Evolutionary conservation across 2,329 filamentous ascomycete genomes (phyloP).

Genomic region (Talaromyces pinophilus): DNA sequence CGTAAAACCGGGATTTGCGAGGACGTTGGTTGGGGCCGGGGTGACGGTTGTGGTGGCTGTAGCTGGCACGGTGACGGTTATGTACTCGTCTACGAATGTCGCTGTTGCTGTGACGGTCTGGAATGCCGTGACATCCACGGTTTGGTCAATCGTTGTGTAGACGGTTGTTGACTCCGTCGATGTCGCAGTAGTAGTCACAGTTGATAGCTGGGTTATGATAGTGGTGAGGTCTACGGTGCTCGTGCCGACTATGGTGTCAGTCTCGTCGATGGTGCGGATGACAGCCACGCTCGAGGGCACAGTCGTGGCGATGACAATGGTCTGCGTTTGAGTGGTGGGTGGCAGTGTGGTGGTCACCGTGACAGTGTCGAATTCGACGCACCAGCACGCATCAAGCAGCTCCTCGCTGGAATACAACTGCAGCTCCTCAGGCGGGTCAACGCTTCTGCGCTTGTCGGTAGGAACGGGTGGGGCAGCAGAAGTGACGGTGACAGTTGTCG

Average conservation of each 20-base stretch:
- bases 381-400: conserved; percentile 9
- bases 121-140: background rate
- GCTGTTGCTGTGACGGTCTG: background rate
- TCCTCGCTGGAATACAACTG: conserved; percentile 6
- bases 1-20: background rate
- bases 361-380: conserved; percentile 8
- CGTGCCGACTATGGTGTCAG: background rate
- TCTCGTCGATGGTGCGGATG: conserved; percentile 5
- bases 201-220: background rate
- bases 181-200: background rate
- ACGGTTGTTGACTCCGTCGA: background rate
- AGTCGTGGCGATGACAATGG: background rate
- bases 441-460: background rate
- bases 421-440: background rate
- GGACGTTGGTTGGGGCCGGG: background rate
- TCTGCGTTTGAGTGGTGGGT: background rate
- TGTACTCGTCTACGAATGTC: background rate
- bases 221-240: background rate
- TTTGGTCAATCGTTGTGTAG: background rate
- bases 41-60: background rate
- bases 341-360: background rate
- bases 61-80: background rate
- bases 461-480: background rate
- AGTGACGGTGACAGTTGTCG: conserved; percentile 1
- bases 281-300: conserved; percentile 2